Percentiles rank a stretch among this genome's conserved stretches.
phyloP scores from a whole-genome alignment of 805 yeast species.

The Barnettozyma vustinii region DNA sequence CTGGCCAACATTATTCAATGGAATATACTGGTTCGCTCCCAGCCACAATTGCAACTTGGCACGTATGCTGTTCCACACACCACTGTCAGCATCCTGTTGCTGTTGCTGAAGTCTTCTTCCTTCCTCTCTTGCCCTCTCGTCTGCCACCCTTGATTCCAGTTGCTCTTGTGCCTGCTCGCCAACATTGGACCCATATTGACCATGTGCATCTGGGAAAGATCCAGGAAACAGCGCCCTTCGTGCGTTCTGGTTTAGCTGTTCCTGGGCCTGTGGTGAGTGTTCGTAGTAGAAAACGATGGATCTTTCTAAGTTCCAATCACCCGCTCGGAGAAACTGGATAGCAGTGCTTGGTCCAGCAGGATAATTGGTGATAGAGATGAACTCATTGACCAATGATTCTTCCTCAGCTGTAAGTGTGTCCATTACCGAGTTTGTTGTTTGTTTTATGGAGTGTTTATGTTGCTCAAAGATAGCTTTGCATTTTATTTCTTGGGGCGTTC shows the following conservation, averaged over 20 bases:
- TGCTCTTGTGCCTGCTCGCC: slow-evolving; percentile 5
- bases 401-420: slow-evolving; percentile 15
- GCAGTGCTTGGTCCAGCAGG: slow-evolving; percentile 18
- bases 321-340: slow-evolving; percentile 20
- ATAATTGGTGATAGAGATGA: slow-evolving; percentile 18
- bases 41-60: slow-evolving; percentile 20
- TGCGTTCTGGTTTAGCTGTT: slow-evolving; percentile 16
- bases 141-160: not conserved
- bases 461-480: not conserved
- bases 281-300: slow-evolving; percentile 24
- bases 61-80: slow-evolving; percentile 11
- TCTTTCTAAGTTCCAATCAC: slow-evolving; percentile 37
- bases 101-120: not conserved
- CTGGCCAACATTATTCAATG: slow-evolving; percentile 23
- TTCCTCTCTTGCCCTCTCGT: not conserved
- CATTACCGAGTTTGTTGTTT: slow-evolving; percentile 3
- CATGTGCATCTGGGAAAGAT: slow-evolving; percentile 16
- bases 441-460: not conserved
- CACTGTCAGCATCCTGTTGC: slow-evolving; percentile 4
- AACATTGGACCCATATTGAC: not conserved
- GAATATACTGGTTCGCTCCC: slow-evolving; percentile 19
- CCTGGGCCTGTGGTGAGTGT: slow-evolving; percentile 20
- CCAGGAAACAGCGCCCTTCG: slow-evolving; percentile 17
- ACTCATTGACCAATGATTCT: slow-evolving; percentile 11
- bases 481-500: not conserved